A percentile compares a stretch with the other conserved stretches of the same genome.
Evolutionary conservation across 2,329 filamentous ascomycete genomes (phyloP).

Genomic region (Huntiella decipiens): DNA sequence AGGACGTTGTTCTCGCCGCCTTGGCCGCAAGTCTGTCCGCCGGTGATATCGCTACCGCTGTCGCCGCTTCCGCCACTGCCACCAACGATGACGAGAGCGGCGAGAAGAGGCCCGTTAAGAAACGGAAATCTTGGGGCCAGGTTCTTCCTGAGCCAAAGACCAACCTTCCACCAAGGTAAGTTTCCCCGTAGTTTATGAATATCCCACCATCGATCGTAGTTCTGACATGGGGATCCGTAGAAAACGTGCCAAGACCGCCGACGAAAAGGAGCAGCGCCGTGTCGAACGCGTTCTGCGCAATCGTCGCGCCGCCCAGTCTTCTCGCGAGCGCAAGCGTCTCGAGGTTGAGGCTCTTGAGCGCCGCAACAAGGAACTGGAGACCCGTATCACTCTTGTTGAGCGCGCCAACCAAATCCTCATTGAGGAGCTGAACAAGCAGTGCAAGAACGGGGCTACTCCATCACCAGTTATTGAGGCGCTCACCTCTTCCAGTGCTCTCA

Average conservation of each 20-base stretch:
- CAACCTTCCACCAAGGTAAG: slow-evolving; percentile 73
- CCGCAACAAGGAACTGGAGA: slow-evolving; percentile 52
- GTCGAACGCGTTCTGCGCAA: slow-evolving; percentile 96
- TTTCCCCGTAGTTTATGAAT: slow-evolving; percentile 3
- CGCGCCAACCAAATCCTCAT: slow-evolving; percentile 30
- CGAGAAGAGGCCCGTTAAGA: slow-evolving; percentile 66
- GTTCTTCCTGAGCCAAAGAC: slow-evolving; percentile 93
- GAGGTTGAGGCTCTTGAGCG: slow-evolving; percentile 75
- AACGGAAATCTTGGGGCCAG: slow-evolving; percentile 97
- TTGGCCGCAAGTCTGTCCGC: slow-evolving; percentile 6
- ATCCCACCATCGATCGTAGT: background rate
- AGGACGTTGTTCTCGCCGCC: slow-evolving; percentile 15
- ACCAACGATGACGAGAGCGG: slow-evolving; percentile 13
- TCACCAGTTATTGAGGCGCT: slow-evolving; percentile 25
- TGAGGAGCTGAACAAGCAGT: slow-evolving; percentile 31
- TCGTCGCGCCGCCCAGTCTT: slow-evolving; percentile 88
- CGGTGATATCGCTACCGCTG: slow-evolving; percentile 8
- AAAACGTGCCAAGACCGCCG: slow-evolving; percentile 96
- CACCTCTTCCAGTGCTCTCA: slow-evolving; percentile 22
- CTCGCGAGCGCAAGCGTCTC: slow-evolving; percentile 72
- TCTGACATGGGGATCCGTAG: slow-evolving; percentile 21
- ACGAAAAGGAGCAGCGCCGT: slow-evolving; percentile 94
- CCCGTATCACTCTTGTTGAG: slow-evolving; percentile 40
- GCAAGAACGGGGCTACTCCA: slow-evolving; percentile 23
- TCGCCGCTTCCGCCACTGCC: slow-evolving; percentile 11